Base-by-base conservation (phyloP, 352 stramenopile genomes). In the Pseudoperonospora humuli region DNA sequence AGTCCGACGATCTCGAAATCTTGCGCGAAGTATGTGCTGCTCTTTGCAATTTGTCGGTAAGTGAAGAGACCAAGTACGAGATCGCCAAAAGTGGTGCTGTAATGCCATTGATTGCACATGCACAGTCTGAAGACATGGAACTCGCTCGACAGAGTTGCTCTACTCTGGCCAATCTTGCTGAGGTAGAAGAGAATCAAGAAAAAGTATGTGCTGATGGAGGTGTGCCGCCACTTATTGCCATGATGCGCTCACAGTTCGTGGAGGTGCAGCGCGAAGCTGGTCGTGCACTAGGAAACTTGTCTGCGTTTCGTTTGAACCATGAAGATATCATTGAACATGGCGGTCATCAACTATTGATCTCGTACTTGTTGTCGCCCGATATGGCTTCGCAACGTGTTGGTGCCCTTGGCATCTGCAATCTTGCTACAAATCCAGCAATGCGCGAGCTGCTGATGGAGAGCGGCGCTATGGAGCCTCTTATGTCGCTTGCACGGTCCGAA, bases 31-130 rank as follows among this genome's bases (percentile, higher is more conserved):
- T 93, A 1, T 97, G 88, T 39, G 93, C 89, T 0, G 91, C 89
- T 3, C 63, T 98, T 0, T 97, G 86, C 52, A 98, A 98, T 62
- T 70, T 98, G 20, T 96, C 90, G 5, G 65, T 96, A 24, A 90
- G 81, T 23, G 93, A 98, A 39, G 93, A 98, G 56, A 98, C 95
- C 55, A 98, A 98, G 62, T 97, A 97, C 50, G 95, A 98, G 59
- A 95, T 98, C 26, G 79, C 86, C 13, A 98, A 98, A 54, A 95
- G 75, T 37, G 94, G 94, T 2, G 86, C 84, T 3, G 78, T 98
- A 10, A 44, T 79, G 9, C 81, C 88, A 14, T 67, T 98, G 2
- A 92, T 98, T 24, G 65, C 72, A 4, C 84, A 96, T 29, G 90
- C 94, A 8, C 79, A 96, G 55, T 96, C 75, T 5, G 90, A 97